phyloP scores from a whole-genome alignment of 1,284 basidiomycete genomes.

The Neonothopanus nambi region DNA sequence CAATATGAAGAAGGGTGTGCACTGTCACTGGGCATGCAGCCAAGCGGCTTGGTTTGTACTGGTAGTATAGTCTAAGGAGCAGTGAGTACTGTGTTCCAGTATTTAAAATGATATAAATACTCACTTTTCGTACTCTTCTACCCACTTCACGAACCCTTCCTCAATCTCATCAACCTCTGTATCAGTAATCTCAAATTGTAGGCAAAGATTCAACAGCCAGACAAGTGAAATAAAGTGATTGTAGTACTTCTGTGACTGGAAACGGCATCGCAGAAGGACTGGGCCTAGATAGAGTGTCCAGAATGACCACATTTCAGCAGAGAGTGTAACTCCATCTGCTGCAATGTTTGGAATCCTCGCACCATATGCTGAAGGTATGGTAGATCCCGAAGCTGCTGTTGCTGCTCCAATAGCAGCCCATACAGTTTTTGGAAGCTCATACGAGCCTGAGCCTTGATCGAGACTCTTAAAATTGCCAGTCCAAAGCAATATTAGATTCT shows the following conservation, averaged over 20 bases:
- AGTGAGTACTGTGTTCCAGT: neutral
- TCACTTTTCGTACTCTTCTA: slow-evolving; percentile 43
- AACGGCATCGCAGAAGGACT: slow-evolving; percentile 34
- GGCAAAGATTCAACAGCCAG: slow-evolving; percentile 36
- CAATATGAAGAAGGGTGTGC: slow-evolving; percentile 42
- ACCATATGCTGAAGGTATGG: slow-evolving; percentile 43
- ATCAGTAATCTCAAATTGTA: slow-evolving; percentile 39
- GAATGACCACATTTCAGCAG: slow-evolving; percentile 36
- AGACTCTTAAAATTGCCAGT: slow-evolving; percentile 40
- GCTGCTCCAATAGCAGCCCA: slow-evolving; percentile 42
- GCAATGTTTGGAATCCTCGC: slow-evolving; percentile 37
- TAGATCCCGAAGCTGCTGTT: slow-evolving; percentile 24
- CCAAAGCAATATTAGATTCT: slow-evolving; percentile 41
- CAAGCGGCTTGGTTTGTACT: slow-evolving; percentile 29
- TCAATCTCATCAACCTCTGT: slow-evolving; percentile 33
- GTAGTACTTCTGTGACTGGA: slow-evolving; percentile 33
- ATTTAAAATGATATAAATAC: slow-evolving; percentile 9
- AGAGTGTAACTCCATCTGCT: slow-evolving; percentile 22
- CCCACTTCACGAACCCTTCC: slow-evolving; percentile 39
- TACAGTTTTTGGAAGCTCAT: slow-evolving; percentile 28
- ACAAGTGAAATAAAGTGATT: slow-evolving; percentile 44
- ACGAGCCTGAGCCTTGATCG: slow-evolving; percentile 31
- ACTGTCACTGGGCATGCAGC: slow-evolving; percentile 38
- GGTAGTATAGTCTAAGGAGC: slow-evolving; percentile 39
- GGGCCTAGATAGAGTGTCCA: slow-evolving; percentile 43